phyloP scores from a whole-genome alignment of 2,329 filamentous ascomycete species.

The Coniochaeta pulveracea region DNA sequence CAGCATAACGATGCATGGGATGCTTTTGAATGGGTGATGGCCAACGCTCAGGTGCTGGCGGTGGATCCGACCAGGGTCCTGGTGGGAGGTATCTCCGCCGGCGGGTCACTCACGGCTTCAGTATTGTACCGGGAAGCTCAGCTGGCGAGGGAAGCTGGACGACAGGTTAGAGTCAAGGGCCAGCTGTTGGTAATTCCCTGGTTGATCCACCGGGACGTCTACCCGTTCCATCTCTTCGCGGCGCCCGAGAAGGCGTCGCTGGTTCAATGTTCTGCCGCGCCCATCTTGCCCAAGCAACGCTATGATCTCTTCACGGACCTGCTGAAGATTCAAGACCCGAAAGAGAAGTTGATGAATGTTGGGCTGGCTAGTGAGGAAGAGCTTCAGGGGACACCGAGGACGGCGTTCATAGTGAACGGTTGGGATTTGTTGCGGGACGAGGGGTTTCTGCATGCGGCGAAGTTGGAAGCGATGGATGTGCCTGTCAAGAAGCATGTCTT shows the following conservation, averaged over 20 bases:
- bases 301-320: conserved; percentile 17
- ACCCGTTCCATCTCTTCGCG: conserved; percentile 20
- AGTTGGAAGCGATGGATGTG: conserved; percentile 12
- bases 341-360: conserved; percentile 22
- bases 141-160: not conserved
- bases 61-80: conserved; percentile 25
- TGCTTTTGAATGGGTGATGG: conserved; percentile 34
- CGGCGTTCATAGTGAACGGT: conserved; percentile 15
- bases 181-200: conserved; percentile 33
- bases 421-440: conserved; percentile 18
- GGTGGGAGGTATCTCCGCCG: conserved; percentile 33
- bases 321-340: conserved; percentile 10
- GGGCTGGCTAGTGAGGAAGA: conserved; percentile 15
- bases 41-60: conserved; percentile 23
- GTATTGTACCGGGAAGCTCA: conserved; percentile 21
- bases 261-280: conserved; percentile 27
- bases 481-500: conserved; percentile 18
- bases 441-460: conserved; percentile 14
- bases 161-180: conserved; percentile 21
- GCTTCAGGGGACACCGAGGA: conserved; percentile 13
- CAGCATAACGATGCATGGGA: conserved; percentile 38
- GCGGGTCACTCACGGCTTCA: conserved; percentile 24
- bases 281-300: conserved; percentile 26
- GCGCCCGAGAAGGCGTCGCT: conserved; percentile 24
- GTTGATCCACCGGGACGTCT: conserved; percentile 20